These are phyloP conservation scores for Aspergillus felis DNA, from an alignment of 2,329 filamentous ascomycete species.

Conservation along the genomic window DNA sequence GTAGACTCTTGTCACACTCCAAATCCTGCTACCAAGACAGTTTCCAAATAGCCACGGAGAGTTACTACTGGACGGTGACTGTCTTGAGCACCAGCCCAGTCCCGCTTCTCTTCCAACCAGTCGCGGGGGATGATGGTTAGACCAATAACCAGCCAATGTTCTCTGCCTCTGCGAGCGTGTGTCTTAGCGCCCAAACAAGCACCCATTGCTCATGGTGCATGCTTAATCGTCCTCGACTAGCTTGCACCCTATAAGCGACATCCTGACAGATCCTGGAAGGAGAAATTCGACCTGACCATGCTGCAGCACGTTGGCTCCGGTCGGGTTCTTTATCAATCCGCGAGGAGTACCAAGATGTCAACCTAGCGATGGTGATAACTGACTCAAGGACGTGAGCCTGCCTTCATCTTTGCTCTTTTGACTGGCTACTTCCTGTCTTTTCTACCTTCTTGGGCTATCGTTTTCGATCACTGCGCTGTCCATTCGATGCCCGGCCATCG, in stretches of 20 bases:
- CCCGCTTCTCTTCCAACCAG: neutral
- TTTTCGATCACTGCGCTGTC: neutral
- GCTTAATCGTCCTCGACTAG: constrained; percentile 7
- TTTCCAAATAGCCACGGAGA: neutral
- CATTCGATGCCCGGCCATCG: constrained; percentile 9
- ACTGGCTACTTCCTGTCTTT: neutral
- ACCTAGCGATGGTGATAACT: neutral
- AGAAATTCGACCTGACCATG: neutral
- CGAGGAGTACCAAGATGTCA: constrained; percentile 1
- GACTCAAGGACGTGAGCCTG: neutral
- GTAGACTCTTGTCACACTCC: constrained; percentile 19
- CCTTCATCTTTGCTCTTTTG: neutral
- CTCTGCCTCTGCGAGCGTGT: constrained; percentile 4
- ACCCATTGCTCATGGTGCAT: constrained; percentile 8
- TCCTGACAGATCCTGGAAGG: neutral
- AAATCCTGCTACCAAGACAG: neutral
- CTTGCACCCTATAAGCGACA: neutral
- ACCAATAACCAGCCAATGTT: neutral
- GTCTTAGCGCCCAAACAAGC: constrained; percentile 14
- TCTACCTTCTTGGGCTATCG: neutral
- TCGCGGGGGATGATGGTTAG: neutral
- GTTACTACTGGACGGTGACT: neutral
- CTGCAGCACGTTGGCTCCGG: neutral
- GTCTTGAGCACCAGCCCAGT: neutral
- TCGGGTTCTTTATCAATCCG: constrained; percentile 7